These are phyloP conservation scores for Cutaneotrichosporon spelunceum DNA, from an alignment of 1,284 basidiomycete genomes.

Conservation along the genomic window DNA sequence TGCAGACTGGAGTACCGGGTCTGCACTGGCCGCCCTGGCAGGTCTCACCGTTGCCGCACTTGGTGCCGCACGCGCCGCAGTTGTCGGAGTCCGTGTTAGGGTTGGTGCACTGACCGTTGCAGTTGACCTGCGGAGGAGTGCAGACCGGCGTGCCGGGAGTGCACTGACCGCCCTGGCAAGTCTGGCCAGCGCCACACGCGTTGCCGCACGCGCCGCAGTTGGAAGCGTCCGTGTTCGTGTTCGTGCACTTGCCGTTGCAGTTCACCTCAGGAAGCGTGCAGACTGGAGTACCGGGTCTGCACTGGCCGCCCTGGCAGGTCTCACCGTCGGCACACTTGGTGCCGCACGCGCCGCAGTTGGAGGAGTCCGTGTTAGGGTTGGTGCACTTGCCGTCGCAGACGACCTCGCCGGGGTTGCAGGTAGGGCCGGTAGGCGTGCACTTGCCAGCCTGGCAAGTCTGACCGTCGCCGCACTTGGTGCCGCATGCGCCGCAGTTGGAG, in stretches of 20 bases:
- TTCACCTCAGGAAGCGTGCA: neutral
- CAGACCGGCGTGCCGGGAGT: neutral
- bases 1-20: neutral
- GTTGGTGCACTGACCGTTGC: neutral
- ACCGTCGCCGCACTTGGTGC: neutral
- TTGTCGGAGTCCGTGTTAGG: neutral
- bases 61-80: neutral
- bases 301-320: neutral
- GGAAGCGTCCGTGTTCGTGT: neutral
- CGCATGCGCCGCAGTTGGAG: neutral
- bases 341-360: neutral
- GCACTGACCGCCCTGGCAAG: neutral
- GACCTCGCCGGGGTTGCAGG: neutral
- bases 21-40: neutral
- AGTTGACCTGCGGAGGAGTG: neutral
- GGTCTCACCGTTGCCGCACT: neutral
- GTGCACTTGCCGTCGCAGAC: neutral
- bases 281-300: neutral
- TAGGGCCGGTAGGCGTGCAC: neutral
- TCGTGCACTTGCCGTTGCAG: neutral
- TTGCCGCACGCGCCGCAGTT: neutral
- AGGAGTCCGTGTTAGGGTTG: neutral
- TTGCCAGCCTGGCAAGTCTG: neutral
- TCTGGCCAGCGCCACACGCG: neutral
- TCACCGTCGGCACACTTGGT: neutral